These are phyloP conservation scores for Lasiodiplodia sp. DNA, from an alignment of 2,329 filamentous ascomycete species.

Conservation along the genomic window DNA sequence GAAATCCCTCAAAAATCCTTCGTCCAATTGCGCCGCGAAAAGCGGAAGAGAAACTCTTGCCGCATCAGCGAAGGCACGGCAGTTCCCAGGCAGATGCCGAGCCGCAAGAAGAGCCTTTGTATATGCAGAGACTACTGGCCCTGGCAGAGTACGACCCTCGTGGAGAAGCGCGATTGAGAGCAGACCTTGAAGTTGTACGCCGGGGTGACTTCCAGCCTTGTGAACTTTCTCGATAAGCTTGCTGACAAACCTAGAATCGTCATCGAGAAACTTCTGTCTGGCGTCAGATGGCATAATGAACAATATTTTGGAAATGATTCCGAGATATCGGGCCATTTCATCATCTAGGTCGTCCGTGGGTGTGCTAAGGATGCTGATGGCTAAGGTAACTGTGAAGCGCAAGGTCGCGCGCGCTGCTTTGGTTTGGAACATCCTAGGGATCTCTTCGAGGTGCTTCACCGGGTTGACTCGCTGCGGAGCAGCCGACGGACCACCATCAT, in stretches of 20 bases:
- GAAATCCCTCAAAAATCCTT: conserved; percentile 12
- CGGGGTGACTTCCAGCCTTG: conserved; percentile 34
- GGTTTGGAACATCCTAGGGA: conserved; percentile 15
- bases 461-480: not conserved
- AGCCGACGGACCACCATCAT: not conserved
- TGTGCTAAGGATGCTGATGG: conserved; percentile 41
- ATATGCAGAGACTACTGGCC: conserved; percentile 38
- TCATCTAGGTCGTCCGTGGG: conserved; percentile 37
- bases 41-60: conserved; percentile 8
- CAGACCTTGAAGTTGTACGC: conserved; percentile 42
- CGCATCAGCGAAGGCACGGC: conserved; percentile 4
- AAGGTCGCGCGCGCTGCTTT: conserved; percentile 38
- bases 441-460: conserved; percentile 2
- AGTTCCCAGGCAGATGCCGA: conserved; percentile 11
- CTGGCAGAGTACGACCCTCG: conserved; percentile 34
- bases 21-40: conserved; percentile 11
- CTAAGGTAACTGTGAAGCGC: conserved; percentile 40
- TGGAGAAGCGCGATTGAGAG: conserved; percentile 40
- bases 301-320: conserved; percentile 36
- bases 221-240: conserved; percentile 43
- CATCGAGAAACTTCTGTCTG: conserved; percentile 4
- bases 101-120: conserved; percentile 34
- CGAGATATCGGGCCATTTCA: conserved; percentile 42
- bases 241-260: conserved; percentile 5
- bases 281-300: conserved; percentile 2